These are phyloP conservation scores for Lachancea meyersii DNA, from an alignment of 805 yeast genomes.

Conservation along the genomic window DNA sequence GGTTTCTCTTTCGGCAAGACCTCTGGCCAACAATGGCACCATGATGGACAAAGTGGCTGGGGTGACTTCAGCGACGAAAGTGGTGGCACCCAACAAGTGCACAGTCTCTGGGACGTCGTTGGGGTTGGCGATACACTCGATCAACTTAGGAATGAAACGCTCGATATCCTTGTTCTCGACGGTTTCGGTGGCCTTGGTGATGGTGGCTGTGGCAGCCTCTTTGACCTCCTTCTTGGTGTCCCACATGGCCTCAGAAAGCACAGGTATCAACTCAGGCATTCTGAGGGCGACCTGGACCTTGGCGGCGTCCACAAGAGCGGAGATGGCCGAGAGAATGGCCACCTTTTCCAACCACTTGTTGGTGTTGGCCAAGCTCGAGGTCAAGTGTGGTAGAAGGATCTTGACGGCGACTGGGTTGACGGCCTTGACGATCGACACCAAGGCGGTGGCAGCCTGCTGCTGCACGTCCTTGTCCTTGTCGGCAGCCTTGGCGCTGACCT, in stretches of 20 bases:
- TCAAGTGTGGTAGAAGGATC: conserved; percentile 76
- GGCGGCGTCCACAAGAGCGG: conserved; percentile 88
- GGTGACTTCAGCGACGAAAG: conserved; percentile 99
- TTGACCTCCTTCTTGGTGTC: conserved; percentile 98
- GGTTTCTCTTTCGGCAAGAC: conserved; percentile 99
- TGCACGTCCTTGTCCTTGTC: conserved; percentile 79
- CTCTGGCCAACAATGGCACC: conserved; percentile 98
- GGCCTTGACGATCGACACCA: conserved; percentile 69
- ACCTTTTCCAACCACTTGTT: conserved; percentile 98
- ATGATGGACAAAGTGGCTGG: conserved; percentile 98
- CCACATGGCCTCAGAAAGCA: conserved; percentile 99
- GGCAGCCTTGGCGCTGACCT: conserved; percentile 74
- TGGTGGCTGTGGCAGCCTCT: conserved; percentile 91
- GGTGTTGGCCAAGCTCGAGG: conserved; percentile 58
- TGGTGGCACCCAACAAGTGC: conserved; percentile 98
- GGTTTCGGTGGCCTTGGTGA: conserved; percentile 94
- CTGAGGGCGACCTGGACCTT: conserved; percentile 94
- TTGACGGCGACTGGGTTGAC: conserved; percentile 92
- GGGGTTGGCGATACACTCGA: conserved; percentile 95
- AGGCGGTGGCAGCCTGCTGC: conserved; percentile 68
- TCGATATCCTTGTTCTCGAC: conserved; percentile 99
- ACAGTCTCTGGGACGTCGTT: conserved; percentile 98
- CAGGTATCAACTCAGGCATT: conserved; percentile 99
- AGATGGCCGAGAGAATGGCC: conserved; percentile 76
- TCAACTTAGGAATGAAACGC: conserved; percentile 96